Percentiles rank a stretch among this genome's conserved stretches.
phyloP scores from a whole-genome alignment of 176 grass and related monocot genomes.

The Poa annua region DNA sequence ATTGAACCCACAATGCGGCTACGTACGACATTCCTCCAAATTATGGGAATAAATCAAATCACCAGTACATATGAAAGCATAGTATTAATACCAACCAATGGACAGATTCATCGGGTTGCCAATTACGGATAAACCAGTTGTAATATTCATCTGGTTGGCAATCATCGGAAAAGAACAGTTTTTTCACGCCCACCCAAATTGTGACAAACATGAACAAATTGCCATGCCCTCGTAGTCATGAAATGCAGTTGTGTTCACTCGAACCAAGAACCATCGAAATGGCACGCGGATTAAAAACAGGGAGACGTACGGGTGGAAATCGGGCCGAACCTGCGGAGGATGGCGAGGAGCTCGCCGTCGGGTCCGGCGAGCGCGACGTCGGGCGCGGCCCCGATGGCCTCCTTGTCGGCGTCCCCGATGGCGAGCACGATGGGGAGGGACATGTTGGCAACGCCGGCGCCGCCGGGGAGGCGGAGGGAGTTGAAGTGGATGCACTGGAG shows the following conservation, averaged over 20 bases:
- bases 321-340: slow-evolving; percentile 61
- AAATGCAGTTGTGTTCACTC: background rate
- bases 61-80: background rate
- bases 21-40: background rate
- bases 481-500: slow-evolving; percentile 90
- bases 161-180: background rate
- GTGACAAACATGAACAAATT: background rate
- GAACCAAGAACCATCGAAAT: background rate
- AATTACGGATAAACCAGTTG: background rate
- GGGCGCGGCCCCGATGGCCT: slow-evolving; percentile 42
- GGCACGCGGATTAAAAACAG: background rate
- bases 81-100: background rate
- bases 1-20: background rate
- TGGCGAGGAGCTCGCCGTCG: slow-evolving; percentile 51
- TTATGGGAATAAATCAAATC: background rate
- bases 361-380: slow-evolving; percentile 67
- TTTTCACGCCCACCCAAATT: background rate
- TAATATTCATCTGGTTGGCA: background rate
- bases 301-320: too few species aligned
- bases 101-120: too few species aligned
- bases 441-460: slow-evolving; percentile 69
- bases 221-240: too few species aligned
- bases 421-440: slow-evolving; percentile 93
- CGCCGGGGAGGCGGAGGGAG: slow-evolving; percentile 63
- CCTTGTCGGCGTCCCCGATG: slow-evolving; percentile 62